These are phyloP conservation scores for Metarhizium humberi DNA, from an alignment of 2,329 filamentous ascomycete genomes.

Conservation along the genomic window DNA sequence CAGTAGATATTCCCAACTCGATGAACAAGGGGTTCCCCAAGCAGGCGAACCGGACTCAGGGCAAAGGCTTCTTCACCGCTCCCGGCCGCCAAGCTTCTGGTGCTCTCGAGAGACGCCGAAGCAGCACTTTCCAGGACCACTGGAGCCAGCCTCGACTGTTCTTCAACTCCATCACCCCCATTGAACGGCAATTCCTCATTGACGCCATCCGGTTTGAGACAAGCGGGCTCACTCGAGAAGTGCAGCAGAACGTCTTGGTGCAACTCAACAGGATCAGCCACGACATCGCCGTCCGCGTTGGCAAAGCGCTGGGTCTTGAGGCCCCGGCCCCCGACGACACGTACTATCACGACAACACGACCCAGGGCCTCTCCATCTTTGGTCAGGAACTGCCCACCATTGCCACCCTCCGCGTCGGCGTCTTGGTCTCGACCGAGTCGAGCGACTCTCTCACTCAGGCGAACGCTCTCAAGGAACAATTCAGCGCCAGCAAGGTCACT, in stretches of 20 bases:
- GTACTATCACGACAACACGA: conserved; percentile 63
- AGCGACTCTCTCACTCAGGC: conserved; percentile 38
- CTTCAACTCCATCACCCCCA: conserved; percentile 58
- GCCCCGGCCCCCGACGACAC: conserved; percentile 49
- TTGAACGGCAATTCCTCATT: conserved; percentile 62
- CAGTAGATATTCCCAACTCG: conserved; percentile 43
- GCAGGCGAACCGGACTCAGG: conserved; percentile 55
- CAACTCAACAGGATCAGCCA: conserved; percentile 63
- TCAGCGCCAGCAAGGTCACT: conserved; percentile 42
- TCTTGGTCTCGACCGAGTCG: conserved; percentile 41
- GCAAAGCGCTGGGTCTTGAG: conserved; percentile 47
- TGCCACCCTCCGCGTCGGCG: conserved; percentile 53
- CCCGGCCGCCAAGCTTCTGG: conserved; percentile 46
- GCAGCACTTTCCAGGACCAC: conserved; percentile 59
- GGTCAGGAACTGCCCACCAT: conserved; percentile 48
- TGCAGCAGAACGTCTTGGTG: conserved; percentile 56
- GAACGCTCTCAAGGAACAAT: conserved; percentile 34
- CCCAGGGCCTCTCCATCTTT: conserved; percentile 50
- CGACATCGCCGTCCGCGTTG: conserved; percentile 57
- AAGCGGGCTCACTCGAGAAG: conserved; percentile 46
- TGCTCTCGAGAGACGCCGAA: conserved; percentile 44
- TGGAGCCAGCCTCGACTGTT: conserved; percentile 67
- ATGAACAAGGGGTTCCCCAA: conserved; percentile 52
- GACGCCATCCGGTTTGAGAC: conserved; percentile 67
- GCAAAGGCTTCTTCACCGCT: conserved; percentile 62